Percentiles rank a stretch among this genome's conserved stretches.
These are phyloP conservation scores for Petrea volubilis DNA, from an alignment of 257 asterid species.

Conservation along the genomic window DNA sequence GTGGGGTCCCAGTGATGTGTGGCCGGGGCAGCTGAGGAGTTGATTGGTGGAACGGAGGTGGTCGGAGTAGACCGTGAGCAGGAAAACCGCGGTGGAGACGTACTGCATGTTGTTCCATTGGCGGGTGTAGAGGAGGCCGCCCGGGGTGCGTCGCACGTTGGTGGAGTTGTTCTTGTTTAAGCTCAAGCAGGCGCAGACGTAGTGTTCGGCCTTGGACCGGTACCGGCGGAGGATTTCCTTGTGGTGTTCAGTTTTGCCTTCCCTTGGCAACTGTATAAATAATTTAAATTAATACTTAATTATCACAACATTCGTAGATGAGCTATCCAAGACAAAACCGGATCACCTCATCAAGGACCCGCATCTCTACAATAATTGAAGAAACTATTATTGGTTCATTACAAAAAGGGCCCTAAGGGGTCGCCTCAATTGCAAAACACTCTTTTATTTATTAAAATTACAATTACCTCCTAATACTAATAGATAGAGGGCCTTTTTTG, in stretches of 20 bases:
- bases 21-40: constrained; percentile 38
- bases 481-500: no score
- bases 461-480: no score
- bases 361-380: no score
- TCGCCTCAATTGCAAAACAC: no score
- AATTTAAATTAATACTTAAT: no score
- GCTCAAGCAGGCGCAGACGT: constrained; percentile 60
- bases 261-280: constrained; percentile 47
- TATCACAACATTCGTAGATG: no score
- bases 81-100: constrained; percentile 56
- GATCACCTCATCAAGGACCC: no score
- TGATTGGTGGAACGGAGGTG: constrained; percentile 59
- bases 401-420: no score
- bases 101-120: constrained; percentile 98
- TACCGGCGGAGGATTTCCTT: constrained; percentile 45
- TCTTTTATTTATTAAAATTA: no score
- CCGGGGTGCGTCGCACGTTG: constrained; percentile 75
- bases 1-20: constrained; percentile 29
- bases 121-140: constrained; percentile 76
- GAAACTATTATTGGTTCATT: no score
- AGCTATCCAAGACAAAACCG: no score
- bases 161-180: constrained; percentile 54
- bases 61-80: constrained; percentile 58
- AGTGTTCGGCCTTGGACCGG: constrained; percentile 56
- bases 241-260: constrained; percentile 34